These are phyloP conservation scores for Sporobolomyces roseus DNA, from an alignment of 768 basidiomycete species.

Conservation along the genomic window DNA sequence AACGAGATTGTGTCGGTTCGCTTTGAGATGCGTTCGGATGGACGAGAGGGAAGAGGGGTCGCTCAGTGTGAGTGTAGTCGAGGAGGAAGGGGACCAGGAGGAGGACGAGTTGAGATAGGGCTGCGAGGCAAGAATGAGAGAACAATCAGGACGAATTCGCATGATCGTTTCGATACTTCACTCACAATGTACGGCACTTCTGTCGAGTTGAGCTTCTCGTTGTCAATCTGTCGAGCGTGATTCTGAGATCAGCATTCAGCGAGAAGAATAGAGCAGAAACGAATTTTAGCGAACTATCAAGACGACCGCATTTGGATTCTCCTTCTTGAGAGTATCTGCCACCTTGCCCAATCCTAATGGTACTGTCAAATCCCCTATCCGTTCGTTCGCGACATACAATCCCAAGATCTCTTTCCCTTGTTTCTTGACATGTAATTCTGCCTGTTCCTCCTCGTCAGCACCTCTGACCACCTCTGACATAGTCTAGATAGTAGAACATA, in stretches of 20 bases:
- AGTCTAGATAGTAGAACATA: not conserved
- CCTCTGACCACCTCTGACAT: not conserved
- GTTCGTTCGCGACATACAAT: constrained; percentile 48
- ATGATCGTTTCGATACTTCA: not conserved
- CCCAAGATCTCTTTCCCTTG: constrained; percentile 37
- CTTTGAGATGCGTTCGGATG: constrained; percentile 54
- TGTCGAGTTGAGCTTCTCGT: constrained; percentile 57
- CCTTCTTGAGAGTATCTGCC: constrained; percentile 56
- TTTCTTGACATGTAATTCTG: constrained; percentile 37
- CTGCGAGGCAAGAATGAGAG: not conserved
- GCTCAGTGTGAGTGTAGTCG: constrained; percentile 47
- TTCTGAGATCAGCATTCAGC: too few relatives aligned
- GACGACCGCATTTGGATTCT: constrained; percentile 62
- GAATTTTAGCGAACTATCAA: constrained; percentile 70
- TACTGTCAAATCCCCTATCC: constrained; percentile 59
- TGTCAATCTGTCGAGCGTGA: too few relatives aligned
- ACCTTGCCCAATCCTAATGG: constrained; percentile 66
- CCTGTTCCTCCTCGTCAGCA: constrained; percentile 29
- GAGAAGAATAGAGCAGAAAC: too few relatives aligned
- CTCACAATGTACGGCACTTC: constrained; percentile 61
- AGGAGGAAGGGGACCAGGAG: not conserved
- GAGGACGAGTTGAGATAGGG: constrained; percentile 19
- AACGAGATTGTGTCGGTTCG: constrained; percentile 58
- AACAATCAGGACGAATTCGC: not conserved
- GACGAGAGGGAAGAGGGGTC: constrained; percentile 56